Conservation (phyloP, 768 basidiomycete genomes). For the Solioccasus polychromus region DNA sequence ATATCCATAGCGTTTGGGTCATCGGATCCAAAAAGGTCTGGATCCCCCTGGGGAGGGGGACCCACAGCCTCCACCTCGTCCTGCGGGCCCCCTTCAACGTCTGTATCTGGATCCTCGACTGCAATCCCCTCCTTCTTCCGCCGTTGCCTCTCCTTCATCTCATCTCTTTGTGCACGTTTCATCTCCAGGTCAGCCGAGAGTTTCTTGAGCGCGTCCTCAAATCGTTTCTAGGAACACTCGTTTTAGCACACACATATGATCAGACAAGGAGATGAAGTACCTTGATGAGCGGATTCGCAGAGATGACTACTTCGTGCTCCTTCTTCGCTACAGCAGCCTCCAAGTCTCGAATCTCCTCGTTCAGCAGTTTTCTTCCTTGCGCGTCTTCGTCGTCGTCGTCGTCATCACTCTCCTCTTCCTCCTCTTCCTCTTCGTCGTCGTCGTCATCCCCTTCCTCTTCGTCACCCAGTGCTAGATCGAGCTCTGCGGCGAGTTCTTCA, state of each 20-base stretch:
- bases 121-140: conserved; percentile 65
- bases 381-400: conserved; percentile 76
- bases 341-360: conserved; percentile 86
- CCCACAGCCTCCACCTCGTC: conserved; percentile 34
- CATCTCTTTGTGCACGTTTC: conserved; percentile 77
- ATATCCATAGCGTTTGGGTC: conserved; percentile 37
- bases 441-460: conserved; percentile 61
- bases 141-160: conserved; percentile 72
- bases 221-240: conserved; percentile 63
- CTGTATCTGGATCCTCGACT: conserved; percentile 37
- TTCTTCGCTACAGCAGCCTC: conserved; percentile 88
- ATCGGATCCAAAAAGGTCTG: conserved; percentile 48
- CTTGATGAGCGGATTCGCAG: conserved; percentile 84
- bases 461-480: conserved; percentile 76
- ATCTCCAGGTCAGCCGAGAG: conserved; percentile 81
- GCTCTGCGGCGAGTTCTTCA: conserved; percentile 83
- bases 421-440: conserved; percentile 69
- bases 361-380: conserved; percentile 75
- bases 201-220: conserved; percentile 90
- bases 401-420: conserved; percentile 44
- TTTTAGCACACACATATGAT: not conserved
- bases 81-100: conserved; percentile 37
- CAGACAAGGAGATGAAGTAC: conserved; percentile 34
- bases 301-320: conserved; percentile 74
- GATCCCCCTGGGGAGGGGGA: conserved; percentile 21